Evolutionary conservation across 1,139 yeast genomes (phyloP).

Genomic region (Sugiyamaella castrensis): DNA sequence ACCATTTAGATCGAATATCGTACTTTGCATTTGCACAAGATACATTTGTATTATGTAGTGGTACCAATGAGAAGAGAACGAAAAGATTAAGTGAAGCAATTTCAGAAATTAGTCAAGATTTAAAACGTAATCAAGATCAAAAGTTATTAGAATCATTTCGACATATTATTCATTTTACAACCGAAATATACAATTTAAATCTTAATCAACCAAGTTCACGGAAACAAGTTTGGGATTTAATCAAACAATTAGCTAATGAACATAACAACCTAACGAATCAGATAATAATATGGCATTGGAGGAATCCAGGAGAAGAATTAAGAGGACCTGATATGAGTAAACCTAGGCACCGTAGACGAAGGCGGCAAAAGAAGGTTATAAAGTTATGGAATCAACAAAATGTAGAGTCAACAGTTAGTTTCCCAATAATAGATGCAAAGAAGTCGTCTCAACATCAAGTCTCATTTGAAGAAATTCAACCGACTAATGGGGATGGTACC

Average conservation of each 20-base stretch:
- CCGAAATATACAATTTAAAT: constrained; percentile 2
- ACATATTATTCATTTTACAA: constrained; percentile 9
- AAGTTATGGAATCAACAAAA: constrained; percentile 3
- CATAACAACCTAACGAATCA: neutral
- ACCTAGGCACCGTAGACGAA: neutral
- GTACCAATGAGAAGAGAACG: no score
- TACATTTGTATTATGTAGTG: neutral
- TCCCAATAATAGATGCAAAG: no score
- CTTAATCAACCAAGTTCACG: neutral
- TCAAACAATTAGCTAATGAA: constrained; percentile 10
- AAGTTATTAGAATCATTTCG: neutral
- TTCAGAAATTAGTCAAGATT: constrained; percentile 7
- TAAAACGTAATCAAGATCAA: constrained; percentile 5
- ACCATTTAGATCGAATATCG: constrained; percentile 13
- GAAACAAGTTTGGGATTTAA: constrained; percentile 10
- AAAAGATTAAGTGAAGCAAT: constrained; percentile 3
- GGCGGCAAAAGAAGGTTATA: constrained; percentile 8
- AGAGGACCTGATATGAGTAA: constrained; percentile 9
- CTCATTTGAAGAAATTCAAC: neutral
- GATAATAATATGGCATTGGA: constrained; percentile 1
- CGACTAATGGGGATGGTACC: neutral
- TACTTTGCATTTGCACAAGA: constrained; percentile 15
- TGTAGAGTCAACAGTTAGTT: no score
- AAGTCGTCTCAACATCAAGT: no score
- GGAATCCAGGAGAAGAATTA: constrained; percentile 1